phyloP scores from a whole-genome alignment of 768 basidiomycete species.

The Boletellus ananas region DNA sequence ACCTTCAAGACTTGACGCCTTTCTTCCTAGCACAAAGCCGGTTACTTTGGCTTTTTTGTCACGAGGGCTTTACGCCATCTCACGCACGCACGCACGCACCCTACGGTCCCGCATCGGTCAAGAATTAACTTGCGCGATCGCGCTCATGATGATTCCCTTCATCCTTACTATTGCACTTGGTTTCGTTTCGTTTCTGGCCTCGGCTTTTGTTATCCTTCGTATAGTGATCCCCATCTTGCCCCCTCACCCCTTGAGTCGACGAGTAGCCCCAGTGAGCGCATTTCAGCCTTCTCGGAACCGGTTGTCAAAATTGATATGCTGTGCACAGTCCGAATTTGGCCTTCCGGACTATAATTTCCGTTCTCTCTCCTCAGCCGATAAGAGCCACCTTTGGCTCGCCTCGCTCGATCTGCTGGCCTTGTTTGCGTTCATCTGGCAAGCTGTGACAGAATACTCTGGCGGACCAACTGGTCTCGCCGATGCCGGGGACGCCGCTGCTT shows the following conservation, averaged over 20 bases:
- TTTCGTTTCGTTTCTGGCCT: slow-evolving; percentile 68
- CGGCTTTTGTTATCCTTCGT: slow-evolving; percentile 72
- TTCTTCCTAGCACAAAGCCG: slow-evolving; percentile 23
- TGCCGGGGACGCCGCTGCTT: slow-evolving; percentile 48
- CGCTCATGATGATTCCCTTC: slow-evolving; percentile 58
- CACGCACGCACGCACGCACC: slow-evolving; percentile 27
- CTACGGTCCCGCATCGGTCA: slow-evolving; percentile 22
- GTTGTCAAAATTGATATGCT: slow-evolving; percentile 9
- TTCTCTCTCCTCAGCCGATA: slow-evolving; percentile 63
- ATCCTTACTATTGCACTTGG: slow-evolving; percentile 62
- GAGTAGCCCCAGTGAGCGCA: slow-evolving; percentile 63
- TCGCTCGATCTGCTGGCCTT: slow-evolving; percentile 62
- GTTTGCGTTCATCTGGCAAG: slow-evolving; percentile 64
- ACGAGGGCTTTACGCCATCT: slow-evolving; percentile 38
- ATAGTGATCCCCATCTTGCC: slow-evolving; percentile 73
- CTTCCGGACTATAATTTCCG: slow-evolving; percentile 56
- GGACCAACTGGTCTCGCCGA: slow-evolving; percentile 42
- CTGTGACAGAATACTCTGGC: slow-evolving; percentile 47
- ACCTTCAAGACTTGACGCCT: slow-evolving; percentile 20
- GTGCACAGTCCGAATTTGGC: slow-evolving; percentile 65
- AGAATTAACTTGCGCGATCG: slow-evolving; percentile 15
- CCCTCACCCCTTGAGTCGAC: slow-evolving; percentile 67
- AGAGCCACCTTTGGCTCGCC: slow-evolving; percentile 72
- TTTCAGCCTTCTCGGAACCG: background rate
- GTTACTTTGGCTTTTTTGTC: slow-evolving; percentile 29